A percentile compares a stretch with the other conserved stretches of the same genome.
Evolutionary conservation across 768 basidiomycete species (phyloP).

Genomic region (Trametes punicea): DNA sequence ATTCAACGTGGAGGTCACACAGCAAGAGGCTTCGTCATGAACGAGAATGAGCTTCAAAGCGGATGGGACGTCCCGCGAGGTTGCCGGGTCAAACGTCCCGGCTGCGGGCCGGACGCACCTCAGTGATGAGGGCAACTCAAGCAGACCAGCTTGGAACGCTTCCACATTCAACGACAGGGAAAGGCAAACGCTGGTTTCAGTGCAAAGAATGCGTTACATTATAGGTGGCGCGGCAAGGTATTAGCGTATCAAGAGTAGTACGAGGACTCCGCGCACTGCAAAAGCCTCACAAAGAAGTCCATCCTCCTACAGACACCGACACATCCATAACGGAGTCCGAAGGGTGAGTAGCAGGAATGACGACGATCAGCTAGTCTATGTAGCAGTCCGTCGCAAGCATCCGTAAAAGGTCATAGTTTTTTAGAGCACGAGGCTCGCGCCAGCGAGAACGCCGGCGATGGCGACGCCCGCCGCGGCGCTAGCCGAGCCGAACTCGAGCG

Average conservation of each 20-base stretch:
- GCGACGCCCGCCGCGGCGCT: slow-evolving; percentile 5
- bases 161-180: too few species aligned
- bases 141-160: too few species aligned
- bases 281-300: neutral
- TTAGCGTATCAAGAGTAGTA: neutral
- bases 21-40: too few species aligned
- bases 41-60: too few species aligned
- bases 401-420: neutral
- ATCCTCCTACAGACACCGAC: neutral
- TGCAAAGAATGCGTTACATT: too few species aligned
- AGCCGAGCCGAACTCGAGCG: slow-evolving; percentile 1
- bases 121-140: too few species aligned
- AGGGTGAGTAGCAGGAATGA: neutral
- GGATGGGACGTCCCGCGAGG: too few species aligned
- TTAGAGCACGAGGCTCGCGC: slow-evolving; percentile 9
- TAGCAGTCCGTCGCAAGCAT: neutral
- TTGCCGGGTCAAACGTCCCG: too few species aligned
- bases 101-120: too few species aligned
- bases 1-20: too few species aligned
- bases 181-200: too few species aligned
- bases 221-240: too few species aligned
- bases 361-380: neutral
- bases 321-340: neutral
- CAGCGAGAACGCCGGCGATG: slow-evolving; percentile 1
- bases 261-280: slow-evolving; percentile 8